Base-by-base conservation (phyloP, 208 protist species). In the Balamuthia mandrillaris region DNA sequence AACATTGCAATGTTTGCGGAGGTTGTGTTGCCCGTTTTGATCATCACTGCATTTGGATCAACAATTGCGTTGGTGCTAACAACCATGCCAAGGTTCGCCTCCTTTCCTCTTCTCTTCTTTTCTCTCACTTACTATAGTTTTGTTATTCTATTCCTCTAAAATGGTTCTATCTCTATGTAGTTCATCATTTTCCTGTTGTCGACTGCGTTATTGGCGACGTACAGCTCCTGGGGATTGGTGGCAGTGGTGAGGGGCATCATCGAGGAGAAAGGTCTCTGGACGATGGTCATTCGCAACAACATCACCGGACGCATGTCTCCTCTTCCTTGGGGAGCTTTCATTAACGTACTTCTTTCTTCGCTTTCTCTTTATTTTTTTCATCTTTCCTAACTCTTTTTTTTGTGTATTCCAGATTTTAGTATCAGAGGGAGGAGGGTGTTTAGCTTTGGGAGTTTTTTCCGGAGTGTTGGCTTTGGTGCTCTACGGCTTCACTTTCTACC, bases 21-120 rank as follows among this genome's bases (percentile, higher is more conserved):
- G 51, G 63, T 51, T 99, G 97, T 91, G 96, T 99, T 29, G 92
- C 96, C 41, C 93, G 95, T 65, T 98, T 94, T 87, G 97, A 99
- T 86, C 97, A 99, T 86, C 96, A 98, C 91, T 99, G 97, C 88
- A 94, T 94, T 31, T 99, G 97, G 97, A 94, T 99, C 31, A 98
- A 98, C 92, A 97, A 97, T 79, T 96, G 97, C 90, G 96, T 98
- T 35, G 97, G 96, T 39, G 96, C 97, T 70, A 88, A 90, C 27
- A 98, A 96, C 42, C 95, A 96, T 81, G 41, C 21, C 9, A 81
- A 81, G 74, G 72, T 81, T 9, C 42, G 6, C 72, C 6, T n/a
- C n/a, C n/a, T 29, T 61, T 18, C 16, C 7, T 29, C 24, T 61
- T 18, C 24, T 18, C 16, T 7, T 61, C 54, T 35, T 18, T 18